A percentile compares a stretch with the other conserved stretches of the same genome.
Evolutionary conservation across 2,329 filamentous ascomycete species (phyloP).

Genomic region (Trichoderma endophyticum): DNA sequence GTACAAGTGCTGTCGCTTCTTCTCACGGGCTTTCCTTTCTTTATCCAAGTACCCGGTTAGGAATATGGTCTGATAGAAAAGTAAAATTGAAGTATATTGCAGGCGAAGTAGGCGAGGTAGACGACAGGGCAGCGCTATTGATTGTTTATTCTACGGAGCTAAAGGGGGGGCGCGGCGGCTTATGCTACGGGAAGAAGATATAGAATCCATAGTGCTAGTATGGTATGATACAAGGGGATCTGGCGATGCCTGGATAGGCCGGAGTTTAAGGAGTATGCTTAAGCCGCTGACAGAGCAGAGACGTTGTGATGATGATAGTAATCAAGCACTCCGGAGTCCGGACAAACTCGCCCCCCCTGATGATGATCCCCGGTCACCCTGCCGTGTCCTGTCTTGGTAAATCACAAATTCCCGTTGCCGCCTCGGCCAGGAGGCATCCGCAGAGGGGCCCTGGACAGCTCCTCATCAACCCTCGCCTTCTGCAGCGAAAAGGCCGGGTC

Average conservation of each 20-base stretch:
- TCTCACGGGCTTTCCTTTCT: background rate
- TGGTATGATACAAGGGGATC: background rate
- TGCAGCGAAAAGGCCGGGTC: slow-evolving; percentile 86
- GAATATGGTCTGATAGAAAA: no score
- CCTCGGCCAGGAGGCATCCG: slow-evolving; percentile 50
- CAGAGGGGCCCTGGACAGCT: slow-evolving; percentile 39
- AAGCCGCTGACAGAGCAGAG: background rate
- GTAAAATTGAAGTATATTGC: no score
- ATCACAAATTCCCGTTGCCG: slow-evolving; percentile 30
- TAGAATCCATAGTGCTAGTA: background rate
- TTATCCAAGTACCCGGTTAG: background rate
- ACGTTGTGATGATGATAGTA: background rate
- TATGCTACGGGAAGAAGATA: background rate
- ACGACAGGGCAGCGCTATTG: background rate
- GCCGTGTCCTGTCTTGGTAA: background rate
- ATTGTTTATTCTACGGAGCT: background rate
- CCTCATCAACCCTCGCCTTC: slow-evolving; percentile 76
- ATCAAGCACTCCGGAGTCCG: background rate
- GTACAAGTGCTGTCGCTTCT: background rate
- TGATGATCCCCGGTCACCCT: background rate
- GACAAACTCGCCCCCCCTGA: background rate
- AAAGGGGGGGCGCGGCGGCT: background rate
- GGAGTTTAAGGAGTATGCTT: background rate
- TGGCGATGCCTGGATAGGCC: background rate
- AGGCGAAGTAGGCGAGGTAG: background rate